Percentiles rank a stretch among this genome's conserved stretches.
Conservation (phyloP, 495 filamentous ascomycete species). For the Penicillium atrosanguineum region DNA sequence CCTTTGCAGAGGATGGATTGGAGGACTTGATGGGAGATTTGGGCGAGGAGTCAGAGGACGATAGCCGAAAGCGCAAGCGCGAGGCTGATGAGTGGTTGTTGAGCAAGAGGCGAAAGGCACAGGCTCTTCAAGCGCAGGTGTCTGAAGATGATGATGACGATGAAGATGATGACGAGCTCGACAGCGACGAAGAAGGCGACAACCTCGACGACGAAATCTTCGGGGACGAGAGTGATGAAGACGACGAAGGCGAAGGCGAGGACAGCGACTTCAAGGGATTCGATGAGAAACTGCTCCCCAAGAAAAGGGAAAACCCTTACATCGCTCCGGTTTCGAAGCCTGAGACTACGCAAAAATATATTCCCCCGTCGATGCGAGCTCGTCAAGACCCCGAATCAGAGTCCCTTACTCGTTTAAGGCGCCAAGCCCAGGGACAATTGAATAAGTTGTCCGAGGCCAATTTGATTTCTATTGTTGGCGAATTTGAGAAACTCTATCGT, state of each 20-base stretch:
- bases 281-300: constrained; percentile 36
- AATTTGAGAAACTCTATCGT: constrained; percentile 79
- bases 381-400: constrained; percentile 61
- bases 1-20: constrained; percentile 82
- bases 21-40: constrained; percentile 75
- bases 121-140: constrained; percentile 31
- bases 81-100: constrained; percentile 56
- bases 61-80: constrained; percentile 53
- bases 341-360: constrained; percentile 60
- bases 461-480: constrained; percentile 71
- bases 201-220: constrained; percentile 27
- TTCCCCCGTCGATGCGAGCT: constrained; percentile 81
- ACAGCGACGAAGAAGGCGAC: constrained; percentile 30
- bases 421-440: constrained; percentile 81
- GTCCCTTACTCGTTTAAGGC: constrained; percentile 63
- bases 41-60: constrained; percentile 48
- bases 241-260: constrained; percentile 24
- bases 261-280: constrained; percentile 40
- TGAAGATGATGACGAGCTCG: constrained; percentile 19
- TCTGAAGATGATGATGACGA: constrained; percentile 21
- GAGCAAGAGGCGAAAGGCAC: constrained; percentile 63
- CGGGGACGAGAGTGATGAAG: constrained; percentile 22
- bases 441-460: constrained; percentile 93
- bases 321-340: constrained; percentile 48
- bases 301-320: constrained; percentile 61